phyloP scores from a whole-genome alignment of 768 basidiomycete species.

The Lentinula sp. region DNA sequence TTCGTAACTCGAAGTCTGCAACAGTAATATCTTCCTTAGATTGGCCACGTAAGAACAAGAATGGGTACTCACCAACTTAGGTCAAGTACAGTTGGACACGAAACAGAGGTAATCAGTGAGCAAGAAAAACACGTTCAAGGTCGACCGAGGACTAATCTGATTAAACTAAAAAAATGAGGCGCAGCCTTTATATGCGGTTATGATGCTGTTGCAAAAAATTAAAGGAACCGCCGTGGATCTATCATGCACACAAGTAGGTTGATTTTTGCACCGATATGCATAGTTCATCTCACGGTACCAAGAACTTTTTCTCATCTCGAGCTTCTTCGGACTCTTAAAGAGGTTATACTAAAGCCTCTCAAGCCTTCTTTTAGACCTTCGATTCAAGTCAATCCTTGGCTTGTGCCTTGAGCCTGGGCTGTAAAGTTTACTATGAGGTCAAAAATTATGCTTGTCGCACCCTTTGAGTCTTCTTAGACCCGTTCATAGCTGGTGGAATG shows the following conservation, averaged over 20 bases:
- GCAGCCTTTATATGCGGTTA: neutral
- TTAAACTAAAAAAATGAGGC: neutral
- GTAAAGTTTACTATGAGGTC: neutral
- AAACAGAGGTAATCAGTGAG: neutral
- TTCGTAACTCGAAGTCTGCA: neutral
- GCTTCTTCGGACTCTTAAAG: constrained; percentile 1
- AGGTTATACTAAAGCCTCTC: neutral
- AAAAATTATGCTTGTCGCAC: neutral
- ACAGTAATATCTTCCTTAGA: neutral
- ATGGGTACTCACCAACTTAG: neutral
- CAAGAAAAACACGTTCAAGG: neutral
- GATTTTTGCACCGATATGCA: neutral
- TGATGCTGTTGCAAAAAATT: neutral
- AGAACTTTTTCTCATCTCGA: neutral
- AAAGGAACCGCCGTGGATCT: neutral
- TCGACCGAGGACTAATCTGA: neutral
- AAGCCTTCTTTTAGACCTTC: neutral
- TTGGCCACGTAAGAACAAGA: neutral
- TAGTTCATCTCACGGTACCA: neutral
- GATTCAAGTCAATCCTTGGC: neutral
- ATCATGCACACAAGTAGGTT: constrained; percentile 1
- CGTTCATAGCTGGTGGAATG: neutral
- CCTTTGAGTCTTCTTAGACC: neutral
- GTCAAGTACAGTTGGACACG: neutral
- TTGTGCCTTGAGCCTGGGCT: neutral